phyloP scores from a whole-genome alignment of 108 stramenopile genomes.

The Fistulifera pelliculosa region DNA sequence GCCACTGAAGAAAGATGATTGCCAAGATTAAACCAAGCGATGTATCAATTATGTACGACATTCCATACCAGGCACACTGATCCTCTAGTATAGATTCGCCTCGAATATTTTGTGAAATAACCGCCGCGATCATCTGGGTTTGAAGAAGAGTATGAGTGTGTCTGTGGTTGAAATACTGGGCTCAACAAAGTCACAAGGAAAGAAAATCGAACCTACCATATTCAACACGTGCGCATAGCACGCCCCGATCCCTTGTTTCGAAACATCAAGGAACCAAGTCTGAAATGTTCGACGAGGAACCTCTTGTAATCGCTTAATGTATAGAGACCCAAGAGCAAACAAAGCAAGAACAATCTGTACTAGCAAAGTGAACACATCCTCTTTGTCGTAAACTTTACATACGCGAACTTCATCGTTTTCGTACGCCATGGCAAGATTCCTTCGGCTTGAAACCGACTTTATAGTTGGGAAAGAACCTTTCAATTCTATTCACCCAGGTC shows the following conservation, averaged over 20 bases:
- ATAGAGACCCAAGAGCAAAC: constrained; percentile 65
- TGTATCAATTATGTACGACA: constrained; percentile 81
- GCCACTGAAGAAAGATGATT: constrained; percentile 51
- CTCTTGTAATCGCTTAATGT: constrained; percentile 73
- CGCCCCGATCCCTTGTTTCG: constrained; percentile 81
- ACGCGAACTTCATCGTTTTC: background rate
- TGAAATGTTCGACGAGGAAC: constrained; percentile 57
- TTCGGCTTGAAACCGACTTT: too few relatives aligned
- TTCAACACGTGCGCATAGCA: constrained; percentile 85
- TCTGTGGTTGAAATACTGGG: too few relatives aligned
- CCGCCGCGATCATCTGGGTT: constrained; percentile 56
- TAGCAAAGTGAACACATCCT: constrained; percentile 74
- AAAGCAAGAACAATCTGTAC: constrained; percentile 71
- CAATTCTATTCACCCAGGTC: too few relatives aligned
- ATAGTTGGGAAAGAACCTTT: too few relatives aligned
- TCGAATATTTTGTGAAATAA: constrained; percentile 49
- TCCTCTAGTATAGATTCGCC: constrained; percentile 56
- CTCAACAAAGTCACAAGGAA: background rate
- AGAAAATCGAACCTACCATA: constrained; percentile 37
- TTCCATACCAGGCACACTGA: constrained; percentile 91
- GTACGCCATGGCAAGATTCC: too few relatives aligned
- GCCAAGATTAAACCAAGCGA: constrained; percentile 73
- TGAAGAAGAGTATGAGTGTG: background rate
- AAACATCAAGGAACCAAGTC: constrained; percentile 84
- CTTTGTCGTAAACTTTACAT: constrained; percentile 74